Percentiles rank a stretch among this genome's conserved stretches.
Conservation (phyloP, 805 yeast genomes). For the Limtongozyma cylindracea region DNA sequence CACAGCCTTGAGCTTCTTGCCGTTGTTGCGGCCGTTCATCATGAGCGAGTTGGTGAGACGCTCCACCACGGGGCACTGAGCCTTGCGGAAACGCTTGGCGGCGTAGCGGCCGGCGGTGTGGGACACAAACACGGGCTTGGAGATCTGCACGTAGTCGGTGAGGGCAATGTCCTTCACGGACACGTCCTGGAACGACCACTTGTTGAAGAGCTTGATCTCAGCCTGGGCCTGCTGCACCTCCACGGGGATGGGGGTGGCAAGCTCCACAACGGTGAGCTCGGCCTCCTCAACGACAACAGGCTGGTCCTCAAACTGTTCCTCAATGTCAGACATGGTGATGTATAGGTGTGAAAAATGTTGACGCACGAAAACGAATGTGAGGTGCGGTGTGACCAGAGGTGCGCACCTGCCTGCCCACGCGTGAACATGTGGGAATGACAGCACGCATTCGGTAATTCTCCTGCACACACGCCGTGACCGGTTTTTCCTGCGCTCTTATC, state of each 20-base stretch:
- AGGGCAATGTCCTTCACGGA: conserved; percentile 95
- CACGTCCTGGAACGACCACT: conserved; percentile 97
- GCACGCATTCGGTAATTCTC: conserved; percentile 4
- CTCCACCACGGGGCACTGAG: conserved; percentile 98
- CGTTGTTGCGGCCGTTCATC: conserved; percentile 99
- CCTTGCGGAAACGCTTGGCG: conserved; percentile 98
- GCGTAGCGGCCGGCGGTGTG: conserved; percentile 99
- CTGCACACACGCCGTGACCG: conserved; percentile 2
- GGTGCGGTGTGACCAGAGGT: conserved; percentile 1
- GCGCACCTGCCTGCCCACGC: neutral
- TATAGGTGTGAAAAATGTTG: conserved; percentile 2
- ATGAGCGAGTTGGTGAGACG: conserved; percentile 98
- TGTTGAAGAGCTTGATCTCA: conserved; percentile 96
- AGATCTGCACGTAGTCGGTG: conserved; percentile 94
- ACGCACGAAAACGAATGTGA: conserved; percentile 2
- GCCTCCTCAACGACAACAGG: conserved; percentile 64
- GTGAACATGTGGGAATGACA: neutral
- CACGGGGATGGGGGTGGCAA: conserved; percentile 92
- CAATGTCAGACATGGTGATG: conserved; percentile 56
- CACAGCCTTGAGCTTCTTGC: conserved; percentile 99
- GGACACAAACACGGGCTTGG: conserved; percentile 91
- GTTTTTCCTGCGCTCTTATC: conserved; percentile 10
- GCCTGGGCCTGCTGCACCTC: conserved; percentile 90
- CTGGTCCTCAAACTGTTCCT: conserved; percentile 30
- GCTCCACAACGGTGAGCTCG: conserved; percentile 54